Percentiles rank a stretch among this genome's conserved stretches.
phyloP scores from a whole-genome alignment of 805 yeast species.

The Schizosaccharomyces cryophilus region DNA sequence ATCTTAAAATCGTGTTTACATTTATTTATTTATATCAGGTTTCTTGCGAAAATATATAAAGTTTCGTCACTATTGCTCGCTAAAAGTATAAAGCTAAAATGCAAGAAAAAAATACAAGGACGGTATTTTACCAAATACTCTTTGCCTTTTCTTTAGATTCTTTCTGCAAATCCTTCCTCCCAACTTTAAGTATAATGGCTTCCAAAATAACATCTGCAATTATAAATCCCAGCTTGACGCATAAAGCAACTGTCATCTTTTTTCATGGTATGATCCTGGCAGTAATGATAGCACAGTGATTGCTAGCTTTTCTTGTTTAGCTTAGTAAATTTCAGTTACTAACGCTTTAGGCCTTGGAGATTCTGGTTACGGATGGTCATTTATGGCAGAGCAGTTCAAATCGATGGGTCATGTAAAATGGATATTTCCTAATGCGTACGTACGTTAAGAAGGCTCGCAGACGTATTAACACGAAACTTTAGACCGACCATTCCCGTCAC shows the following conservation, averaged over 20 bases:
- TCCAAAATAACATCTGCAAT: neutral
- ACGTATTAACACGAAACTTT: neutral
- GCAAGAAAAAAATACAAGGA: no score
- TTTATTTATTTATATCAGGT: no score
- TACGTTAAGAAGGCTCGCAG: neutral
- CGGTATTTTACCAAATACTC: no score
- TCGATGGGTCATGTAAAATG: slow-evolving; percentile 33
- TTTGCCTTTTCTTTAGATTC: no score
- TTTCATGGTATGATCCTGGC: neutral
- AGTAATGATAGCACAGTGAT: no score
- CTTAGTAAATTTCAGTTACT: neutral
- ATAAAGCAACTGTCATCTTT: slow-evolving; percentile 1
- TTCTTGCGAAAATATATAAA: no score
- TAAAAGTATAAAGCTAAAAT: no score
- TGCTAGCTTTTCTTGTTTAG: neutral
- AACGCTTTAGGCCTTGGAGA: slow-evolving; percentile 69
- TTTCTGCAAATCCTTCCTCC: no score
- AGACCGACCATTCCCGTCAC: slow-evolving; percentile 19
- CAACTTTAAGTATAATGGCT: neutral
- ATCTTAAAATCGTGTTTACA: no score
- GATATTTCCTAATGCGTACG: slow-evolving; percentile 62
- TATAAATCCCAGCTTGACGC: neutral
- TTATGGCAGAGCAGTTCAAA: slow-evolving; percentile 27
- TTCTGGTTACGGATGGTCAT: slow-evolving; percentile 70
- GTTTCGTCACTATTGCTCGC: no score